phyloP scores from a whole-genome alignment of 257 asterid genomes.

The Solanum verrucosum region DNA sequence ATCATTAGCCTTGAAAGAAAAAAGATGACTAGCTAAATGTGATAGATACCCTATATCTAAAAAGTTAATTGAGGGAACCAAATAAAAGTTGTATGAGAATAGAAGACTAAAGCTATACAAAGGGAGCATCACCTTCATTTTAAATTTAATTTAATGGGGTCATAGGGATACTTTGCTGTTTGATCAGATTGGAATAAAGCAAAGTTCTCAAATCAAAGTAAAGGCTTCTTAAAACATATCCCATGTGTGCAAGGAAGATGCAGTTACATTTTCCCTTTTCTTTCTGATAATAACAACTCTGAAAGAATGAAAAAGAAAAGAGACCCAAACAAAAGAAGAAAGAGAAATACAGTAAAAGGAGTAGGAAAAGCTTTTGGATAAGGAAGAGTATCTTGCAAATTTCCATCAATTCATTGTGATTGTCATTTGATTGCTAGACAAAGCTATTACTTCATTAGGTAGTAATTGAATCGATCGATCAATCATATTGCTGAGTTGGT shows the following conservation, averaged over 20 bases:
- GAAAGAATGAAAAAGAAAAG: neutral
- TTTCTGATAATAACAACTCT: neutral
- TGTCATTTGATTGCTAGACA: neutral
- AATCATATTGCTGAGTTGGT: neutral
- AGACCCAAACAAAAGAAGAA: neutral
- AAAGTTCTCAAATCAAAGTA: neutral
- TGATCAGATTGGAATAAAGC: constrained; percentile 23
- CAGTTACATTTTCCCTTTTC: neutral
- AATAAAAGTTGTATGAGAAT: constrained; percentile 3
- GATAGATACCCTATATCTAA: constrained; percentile 4
- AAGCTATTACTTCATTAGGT: neutral
- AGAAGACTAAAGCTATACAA: neutral
- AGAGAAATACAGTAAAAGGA: neutral
- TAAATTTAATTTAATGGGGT: constrained; percentile 1
- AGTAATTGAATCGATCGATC: neutral
- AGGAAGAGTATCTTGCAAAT: neutral
- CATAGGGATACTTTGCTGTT: constrained; percentile 13
- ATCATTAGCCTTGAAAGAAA: neutral
- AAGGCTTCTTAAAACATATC: neutral
- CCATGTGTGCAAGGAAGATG: neutral
- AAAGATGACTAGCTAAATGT: neutral
- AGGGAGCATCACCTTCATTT: constrained; percentile 1
- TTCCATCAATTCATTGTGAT: neutral
- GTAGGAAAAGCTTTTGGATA: neutral
- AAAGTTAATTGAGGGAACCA: neutral